Evolutionary conservation across 345 rosid species (phyloP).

Genomic region (Cardamine chenopodiifolia): DNA sequence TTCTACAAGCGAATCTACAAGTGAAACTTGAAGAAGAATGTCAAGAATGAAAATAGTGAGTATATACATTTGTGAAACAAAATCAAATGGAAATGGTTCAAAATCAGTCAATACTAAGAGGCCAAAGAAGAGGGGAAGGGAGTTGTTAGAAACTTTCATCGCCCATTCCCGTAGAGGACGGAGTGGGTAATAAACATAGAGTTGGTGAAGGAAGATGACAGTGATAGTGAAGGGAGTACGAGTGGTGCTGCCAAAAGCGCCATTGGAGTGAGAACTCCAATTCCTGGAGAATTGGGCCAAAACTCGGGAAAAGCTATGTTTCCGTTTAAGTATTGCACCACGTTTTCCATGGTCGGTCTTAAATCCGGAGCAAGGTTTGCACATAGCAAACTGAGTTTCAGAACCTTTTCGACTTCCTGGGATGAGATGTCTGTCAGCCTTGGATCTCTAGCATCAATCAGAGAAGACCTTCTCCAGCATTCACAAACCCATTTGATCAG

Average conservation of each 20-base stretch:
- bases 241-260: conserved; percentile 4
- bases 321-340: conserved; percentile 46
- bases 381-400: conserved; percentile 56
- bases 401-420: conserved; percentile 51
- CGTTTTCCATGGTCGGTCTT: conserved; percentile 54
- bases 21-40: conserved; percentile 19
- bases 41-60: conserved; percentile 11
- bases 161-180: conserved; percentile 36
- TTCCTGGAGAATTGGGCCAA: conserved; percentile 37
- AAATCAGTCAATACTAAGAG: background rate
- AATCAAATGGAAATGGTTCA: background rate
- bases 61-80: conserved; percentile 12
- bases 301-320: conserved; percentile 38
- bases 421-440: conserved; percentile 38
- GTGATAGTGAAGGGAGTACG: conserved; percentile 23
- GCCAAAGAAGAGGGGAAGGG: background rate
- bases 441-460: conserved; percentile 47
- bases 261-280: conserved; percentile 38
- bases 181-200: conserved; percentile 44
- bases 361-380: conserved; percentile 40
- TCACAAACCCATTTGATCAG: conserved; percentile 47
- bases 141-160: conserved; percentile 34
- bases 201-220: conserved; percentile 24
- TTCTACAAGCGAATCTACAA: background rate
- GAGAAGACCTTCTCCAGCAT: conserved; percentile 43